A percentile compares a stretch with the other conserved stretches of the same genome.
Conservation (phyloP, 208 protist species). For the Leishmania martiniquensis region DNA sequence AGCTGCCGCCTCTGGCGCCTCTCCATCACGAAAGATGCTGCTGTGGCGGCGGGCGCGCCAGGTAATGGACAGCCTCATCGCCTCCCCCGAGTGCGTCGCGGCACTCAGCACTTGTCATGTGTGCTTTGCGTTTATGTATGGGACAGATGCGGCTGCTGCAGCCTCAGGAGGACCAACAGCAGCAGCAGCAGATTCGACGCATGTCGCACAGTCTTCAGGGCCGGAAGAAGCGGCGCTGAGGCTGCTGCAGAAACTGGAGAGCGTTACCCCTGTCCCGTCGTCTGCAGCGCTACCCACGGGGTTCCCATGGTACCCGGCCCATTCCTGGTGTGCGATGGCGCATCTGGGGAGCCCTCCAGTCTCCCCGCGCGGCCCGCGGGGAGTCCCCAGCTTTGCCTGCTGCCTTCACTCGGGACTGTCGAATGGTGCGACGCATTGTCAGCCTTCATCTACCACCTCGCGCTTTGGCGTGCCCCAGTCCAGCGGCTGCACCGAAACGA, state of each 20-base stretch:
- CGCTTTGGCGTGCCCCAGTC: background rate
- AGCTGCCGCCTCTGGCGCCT: background rate
- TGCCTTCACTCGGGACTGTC: slow-evolving; percentile 27
- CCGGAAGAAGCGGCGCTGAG: background rate
- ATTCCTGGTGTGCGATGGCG: slow-evolving; percentile 50
- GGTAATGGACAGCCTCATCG: slow-evolving; percentile 22
- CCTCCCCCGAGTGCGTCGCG: slow-evolving; percentile 38
- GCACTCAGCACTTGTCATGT: slow-evolving; percentile 53
- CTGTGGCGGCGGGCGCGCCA: slow-evolving; percentile 16
- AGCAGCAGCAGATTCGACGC: background rate
- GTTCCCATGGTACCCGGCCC: slow-evolving; percentile 28
- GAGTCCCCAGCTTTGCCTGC: background rate
- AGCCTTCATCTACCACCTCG: background rate
- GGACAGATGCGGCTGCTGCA: slow-evolving; percentile 8
- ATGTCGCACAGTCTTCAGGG: background rate
- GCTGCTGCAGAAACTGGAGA: background rate
- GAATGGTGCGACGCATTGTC: slow-evolving; percentile 19
- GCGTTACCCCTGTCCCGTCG: background rate
- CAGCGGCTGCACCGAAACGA: background rate
- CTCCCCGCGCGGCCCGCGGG: background rate
- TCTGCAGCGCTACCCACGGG: background rate
- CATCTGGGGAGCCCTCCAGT: background rate
- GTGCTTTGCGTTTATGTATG: slow-evolving; percentile 69
- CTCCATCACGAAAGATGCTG: background rate
- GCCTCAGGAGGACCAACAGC: background rate